These are phyloP conservation scores for Serendipita sp. DNA, from an alignment of 768 basidiomycete genomes.

Conservation along the genomic window DNA sequence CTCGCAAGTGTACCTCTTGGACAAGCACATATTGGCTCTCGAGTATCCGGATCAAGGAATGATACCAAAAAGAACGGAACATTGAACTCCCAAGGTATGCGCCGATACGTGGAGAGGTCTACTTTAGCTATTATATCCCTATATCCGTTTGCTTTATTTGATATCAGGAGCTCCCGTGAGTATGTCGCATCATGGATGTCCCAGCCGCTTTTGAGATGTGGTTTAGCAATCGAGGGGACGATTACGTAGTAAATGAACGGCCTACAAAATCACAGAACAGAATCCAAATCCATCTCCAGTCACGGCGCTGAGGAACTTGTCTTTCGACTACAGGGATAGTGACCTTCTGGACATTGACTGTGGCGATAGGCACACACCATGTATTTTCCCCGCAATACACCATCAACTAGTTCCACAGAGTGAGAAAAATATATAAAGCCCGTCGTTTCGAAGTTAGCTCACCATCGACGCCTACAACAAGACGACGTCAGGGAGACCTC, in stretches of 20 bases:
- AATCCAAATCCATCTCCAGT: constrained; percentile 76
- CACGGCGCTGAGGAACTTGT: constrained; percentile 74
- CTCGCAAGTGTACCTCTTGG: constrained; percentile 67
- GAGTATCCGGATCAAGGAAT: constrained; percentile 77
- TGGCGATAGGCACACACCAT: constrained; percentile 30
- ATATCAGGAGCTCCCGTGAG: constrained; percentile 70
- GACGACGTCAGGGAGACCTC: neutral
- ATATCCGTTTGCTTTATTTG: constrained; percentile 85
- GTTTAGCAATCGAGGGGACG: neutral
- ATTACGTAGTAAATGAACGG: constrained; percentile 8
- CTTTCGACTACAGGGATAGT: constrained; percentile 44
- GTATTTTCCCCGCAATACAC: constrained; percentile 85
- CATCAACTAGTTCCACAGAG: constrained; percentile 47
- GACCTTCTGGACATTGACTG: constrained; percentile 9
- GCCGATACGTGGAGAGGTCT: constrained; percentile 73
- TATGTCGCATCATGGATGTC: constrained; percentile 84
- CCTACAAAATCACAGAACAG: constrained; percentile 83
- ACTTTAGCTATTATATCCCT: constrained; percentile 73
- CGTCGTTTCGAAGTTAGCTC: constrained; percentile 10
- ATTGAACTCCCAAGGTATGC: constrained; percentile 82
- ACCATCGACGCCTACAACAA: constrained; percentile 48
- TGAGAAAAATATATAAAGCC: too few relatives aligned
- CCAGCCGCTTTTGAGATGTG: constrained; percentile 45
- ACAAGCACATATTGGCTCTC: constrained; percentile 59
- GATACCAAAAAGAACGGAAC: constrained; percentile 88